Evolutionary conservation across 768 basidiomycete genomes (phyloP), one percentile per base, ranked within the genome.

Genomic region (Lactarius akahatsu): DNA sequence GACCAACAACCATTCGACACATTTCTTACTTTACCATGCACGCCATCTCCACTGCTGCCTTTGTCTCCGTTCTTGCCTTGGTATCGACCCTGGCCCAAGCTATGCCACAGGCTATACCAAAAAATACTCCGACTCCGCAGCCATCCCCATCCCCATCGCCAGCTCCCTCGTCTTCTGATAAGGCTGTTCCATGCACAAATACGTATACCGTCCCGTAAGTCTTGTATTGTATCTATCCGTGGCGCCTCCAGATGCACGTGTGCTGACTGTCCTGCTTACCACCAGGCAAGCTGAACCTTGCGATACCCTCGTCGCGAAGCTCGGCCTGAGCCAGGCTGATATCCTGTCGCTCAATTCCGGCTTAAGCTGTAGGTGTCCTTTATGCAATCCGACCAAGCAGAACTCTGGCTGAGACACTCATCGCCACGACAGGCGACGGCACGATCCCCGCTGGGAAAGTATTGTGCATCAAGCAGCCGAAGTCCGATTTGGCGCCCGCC

Each of bases 261-360:
- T 26, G 15, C 10, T 41, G 7, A 26, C 56, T 8, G 26, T 40
- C 36, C 8, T 28, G 0, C 16, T 32, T 3, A 41, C 15, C 43
- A 28, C 26, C 18, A 69, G 69, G 13, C 1, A 38, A 0, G 45
- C n/a, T 13, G 66, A 50, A 11, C 57, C 59, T 1, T 69, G 69
- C 20, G 1, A 15, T 18, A 28, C 66, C 4, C 43, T 69, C 28
- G 57, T 2, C 5, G 5, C 20, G 13, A 3, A 34, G 23, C 15
- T 32, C 8, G 55, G 15, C 4, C 11, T 52, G 0, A 57, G 32
- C 20, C 20, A 1, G n/a, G 10, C 62, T 1, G 1, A 1, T 6
- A 40, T 69, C n/a, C 8, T 20, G 41, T 9, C 34, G 2, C 2
- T 68, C 43, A 69, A 69, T 50, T 62, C 69, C 3, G 57, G 38